These are phyloP conservation scores for Jamesozyma lodderae DNA, from an alignment of 805 yeast genomes.

Conservation along the genomic window DNA sequence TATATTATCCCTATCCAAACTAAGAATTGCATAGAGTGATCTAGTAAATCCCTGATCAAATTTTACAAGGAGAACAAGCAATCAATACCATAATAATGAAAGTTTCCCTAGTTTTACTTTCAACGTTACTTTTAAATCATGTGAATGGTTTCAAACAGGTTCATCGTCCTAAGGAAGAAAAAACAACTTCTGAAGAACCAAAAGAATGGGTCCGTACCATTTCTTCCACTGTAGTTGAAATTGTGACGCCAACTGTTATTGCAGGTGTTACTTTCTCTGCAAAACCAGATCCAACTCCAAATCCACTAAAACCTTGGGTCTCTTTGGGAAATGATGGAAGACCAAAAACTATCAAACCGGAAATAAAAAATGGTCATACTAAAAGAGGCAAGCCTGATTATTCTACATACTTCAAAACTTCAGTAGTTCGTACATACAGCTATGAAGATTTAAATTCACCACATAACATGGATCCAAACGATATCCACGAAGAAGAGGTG, in stretches of 20 bases:
- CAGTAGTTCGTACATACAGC: constrained; percentile 45
- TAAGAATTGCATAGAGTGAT: too few species aligned
- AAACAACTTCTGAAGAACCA: constrained; percentile 35
- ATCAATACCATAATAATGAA: not conserved
- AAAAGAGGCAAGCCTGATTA: constrained; percentile 62
- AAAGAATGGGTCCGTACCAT: constrained; percentile 71
- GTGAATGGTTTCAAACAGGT: constrained; percentile 20
- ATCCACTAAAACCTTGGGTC: constrained; percentile 74
- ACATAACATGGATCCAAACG: constrained; percentile 62
- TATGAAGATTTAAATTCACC: constrained; percentile 61
- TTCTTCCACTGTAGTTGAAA: constrained; percentile 44
- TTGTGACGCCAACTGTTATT: constrained; percentile 61
- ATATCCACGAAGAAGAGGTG: constrained; percentile 45
- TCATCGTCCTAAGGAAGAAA: constrained; percentile 29
- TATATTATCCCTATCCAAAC: too few species aligned
- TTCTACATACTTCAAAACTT: constrained; percentile 68
- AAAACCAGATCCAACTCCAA: constrained; percentile 40
- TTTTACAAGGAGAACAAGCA: not conserved
- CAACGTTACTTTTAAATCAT: not conserved
- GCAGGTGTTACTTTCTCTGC: constrained; percentile 47
- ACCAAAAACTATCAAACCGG: constrained; percentile 73
- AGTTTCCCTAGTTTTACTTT: constrained; percentile 1
- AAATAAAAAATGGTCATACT: constrained; percentile 62
- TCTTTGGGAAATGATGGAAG: constrained; percentile 65
- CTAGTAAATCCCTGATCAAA: too few species aligned